phyloP scores from a whole-genome alignment of 2,329 filamentous ascomycete genomes.

The Ilyonectria sp. region DNA sequence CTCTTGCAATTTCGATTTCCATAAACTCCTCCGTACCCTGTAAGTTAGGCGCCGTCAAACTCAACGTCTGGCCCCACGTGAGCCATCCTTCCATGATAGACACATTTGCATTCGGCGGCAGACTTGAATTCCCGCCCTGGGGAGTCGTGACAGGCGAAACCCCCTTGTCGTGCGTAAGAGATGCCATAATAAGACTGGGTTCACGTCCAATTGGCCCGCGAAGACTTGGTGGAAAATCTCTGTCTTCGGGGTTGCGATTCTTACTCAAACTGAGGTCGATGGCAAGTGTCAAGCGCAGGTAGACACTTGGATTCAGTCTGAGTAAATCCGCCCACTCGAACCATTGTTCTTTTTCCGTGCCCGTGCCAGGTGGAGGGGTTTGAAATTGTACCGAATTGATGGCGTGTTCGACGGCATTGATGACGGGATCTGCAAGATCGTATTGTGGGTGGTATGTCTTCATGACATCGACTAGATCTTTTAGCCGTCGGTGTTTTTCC shows the following conservation, averaged over 20 bases:
- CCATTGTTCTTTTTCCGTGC: not conserved
- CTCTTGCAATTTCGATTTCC: no score
- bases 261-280: not conserved
- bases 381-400: conserved; percentile 2
- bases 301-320: not conserved
- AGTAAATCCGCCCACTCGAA: not conserved
- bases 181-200: no score
- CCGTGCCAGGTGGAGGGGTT: not conserved
- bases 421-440: conserved; percentile 1
- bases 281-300: not conserved
- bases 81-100: no score
- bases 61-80: no score
- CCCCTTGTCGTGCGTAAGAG: no score
- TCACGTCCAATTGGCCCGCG: conserved; percentile 7
- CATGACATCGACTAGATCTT: not conserved
- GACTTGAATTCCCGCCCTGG: no score
- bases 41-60: no score
- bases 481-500: not conserved
- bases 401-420: not conserved
- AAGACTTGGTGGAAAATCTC: not conserved
- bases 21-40: no score
- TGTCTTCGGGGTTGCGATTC: not conserved
- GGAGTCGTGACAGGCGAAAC: no score
- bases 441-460: conserved; percentile 13
- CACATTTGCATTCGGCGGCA: no score